Conservation (phyloP, 2,329 filamentous ascomycete species). For the Emergomyces orientalis region DNA sequence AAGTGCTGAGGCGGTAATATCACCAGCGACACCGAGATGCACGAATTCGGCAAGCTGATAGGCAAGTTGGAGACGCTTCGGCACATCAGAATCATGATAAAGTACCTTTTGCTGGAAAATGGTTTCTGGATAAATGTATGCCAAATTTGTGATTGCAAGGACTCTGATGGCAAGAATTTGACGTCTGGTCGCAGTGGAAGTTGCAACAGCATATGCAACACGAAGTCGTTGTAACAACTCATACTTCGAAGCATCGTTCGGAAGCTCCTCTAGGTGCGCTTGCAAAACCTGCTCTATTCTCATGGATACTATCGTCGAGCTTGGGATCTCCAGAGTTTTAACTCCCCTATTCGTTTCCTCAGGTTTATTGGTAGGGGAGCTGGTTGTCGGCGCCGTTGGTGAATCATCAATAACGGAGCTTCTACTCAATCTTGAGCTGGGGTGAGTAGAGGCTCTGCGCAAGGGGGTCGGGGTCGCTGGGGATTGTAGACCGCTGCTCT, state of each 20-base stretch:
- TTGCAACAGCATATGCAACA: constrained; percentile 68
- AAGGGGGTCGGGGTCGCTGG: constrained; percentile 68
- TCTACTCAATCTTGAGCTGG: constrained; percentile 45
- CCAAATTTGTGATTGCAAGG: constrained; percentile 80
- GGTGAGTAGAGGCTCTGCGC: constrained; percentile 52
- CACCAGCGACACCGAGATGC: constrained; percentile 65
- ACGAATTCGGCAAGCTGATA: constrained; percentile 90
- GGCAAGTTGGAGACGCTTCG: constrained; percentile 75
- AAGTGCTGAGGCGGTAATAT: constrained; percentile 58
- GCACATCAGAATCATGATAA: constrained; percentile 80
- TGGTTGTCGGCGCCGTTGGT: constrained; percentile 40
- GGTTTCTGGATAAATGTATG: constrained; percentile 74
- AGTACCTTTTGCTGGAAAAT: constrained; percentile 80
- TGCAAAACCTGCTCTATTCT: constrained; percentile 31
- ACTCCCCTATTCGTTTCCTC: constrained; percentile 35
- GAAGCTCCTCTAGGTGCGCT: constrained; percentile 52
- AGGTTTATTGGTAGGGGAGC: constrained; percentile 28
- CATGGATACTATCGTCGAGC: constrained; percentile 35
- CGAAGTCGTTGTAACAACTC: constrained; percentile 78
- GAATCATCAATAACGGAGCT: constrained; percentile 38
- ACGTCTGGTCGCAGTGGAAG: constrained; percentile 57
- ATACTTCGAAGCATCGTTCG: constrained; percentile 59
- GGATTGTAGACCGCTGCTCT: not conserved
- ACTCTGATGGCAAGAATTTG: constrained; percentile 71
- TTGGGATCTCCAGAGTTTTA: constrained; percentile 56